Conservation (phyloP, 805 yeast species). For the Saturnispora besseyi region DNA sequence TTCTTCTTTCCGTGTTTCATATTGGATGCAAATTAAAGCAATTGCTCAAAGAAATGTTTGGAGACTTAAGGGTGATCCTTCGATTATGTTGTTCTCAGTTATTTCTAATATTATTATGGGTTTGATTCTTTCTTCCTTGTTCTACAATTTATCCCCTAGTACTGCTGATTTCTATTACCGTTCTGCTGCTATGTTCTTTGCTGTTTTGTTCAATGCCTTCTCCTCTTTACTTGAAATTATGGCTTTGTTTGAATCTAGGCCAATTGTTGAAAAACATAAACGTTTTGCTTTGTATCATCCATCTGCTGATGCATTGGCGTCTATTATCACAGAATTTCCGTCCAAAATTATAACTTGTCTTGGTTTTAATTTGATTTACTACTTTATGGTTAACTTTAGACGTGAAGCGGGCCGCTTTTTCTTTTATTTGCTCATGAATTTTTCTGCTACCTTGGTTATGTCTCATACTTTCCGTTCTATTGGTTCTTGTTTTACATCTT, state of each 20-base stretch:
- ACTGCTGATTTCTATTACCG: slow-evolving; percentile 46
- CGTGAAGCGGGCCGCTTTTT: slow-evolving; percentile 47
- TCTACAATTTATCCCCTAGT: slow-evolving; percentile 36
- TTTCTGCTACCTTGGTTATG: slow-evolving; percentile 40
- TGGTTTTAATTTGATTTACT: slow-evolving; percentile 40
- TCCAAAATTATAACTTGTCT: slow-evolving; percentile 37
- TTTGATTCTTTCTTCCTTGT: slow-evolving; percentile 47
- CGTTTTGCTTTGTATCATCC: slow-evolving; percentile 50
- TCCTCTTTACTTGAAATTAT: slow-evolving; percentile 51
- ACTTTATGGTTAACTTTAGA: slow-evolving; percentile 46
- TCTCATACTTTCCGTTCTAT: slow-evolving; percentile 46
- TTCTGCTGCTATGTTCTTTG: slow-evolving; percentile 60
- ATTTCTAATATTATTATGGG: slow-evolving; percentile 45
- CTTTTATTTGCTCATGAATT: slow-evolving; percentile 38
- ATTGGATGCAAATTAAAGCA: slow-evolving; percentile 41
- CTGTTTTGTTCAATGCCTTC: slow-evolving; percentile 54
- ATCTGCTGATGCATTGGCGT: slow-evolving; percentile 51
- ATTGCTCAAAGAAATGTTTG: slow-evolving; percentile 37
- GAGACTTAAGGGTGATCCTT: slow-evolving; percentile 43
- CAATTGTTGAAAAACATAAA: slow-evolving; percentile 51
- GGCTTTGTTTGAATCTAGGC: slow-evolving; percentile 45
- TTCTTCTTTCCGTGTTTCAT: slow-evolving; percentile 49
- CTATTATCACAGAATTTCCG: slow-evolving; percentile 50
- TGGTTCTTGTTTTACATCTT: slow-evolving; percentile 39
- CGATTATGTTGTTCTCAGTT: slow-evolving; percentile 35